Conservation (phyloP, 805 yeast species). For the Danielia oregonensis region DNA sequence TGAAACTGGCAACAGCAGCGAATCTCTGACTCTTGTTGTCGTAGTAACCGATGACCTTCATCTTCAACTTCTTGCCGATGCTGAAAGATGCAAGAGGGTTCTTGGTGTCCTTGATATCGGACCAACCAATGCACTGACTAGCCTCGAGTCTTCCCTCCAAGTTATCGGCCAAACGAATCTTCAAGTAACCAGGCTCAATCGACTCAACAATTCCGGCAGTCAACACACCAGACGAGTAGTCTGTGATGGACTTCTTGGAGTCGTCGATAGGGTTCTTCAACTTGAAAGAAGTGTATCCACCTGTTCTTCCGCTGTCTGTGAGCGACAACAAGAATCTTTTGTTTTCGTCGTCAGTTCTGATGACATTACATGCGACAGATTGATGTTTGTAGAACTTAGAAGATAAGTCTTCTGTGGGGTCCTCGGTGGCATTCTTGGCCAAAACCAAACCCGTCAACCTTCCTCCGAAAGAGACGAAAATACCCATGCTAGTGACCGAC, state of each 20-base stretch:
- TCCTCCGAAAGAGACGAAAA: constrained; percentile 79
- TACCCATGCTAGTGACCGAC: constrained; percentile 73
- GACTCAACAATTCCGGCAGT: constrained; percentile 60
- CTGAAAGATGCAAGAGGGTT: constrained; percentile 59
- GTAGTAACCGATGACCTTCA: constrained; percentile 71
- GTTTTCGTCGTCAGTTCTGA: constrained; percentile 64
- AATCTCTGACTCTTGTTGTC: constrained; percentile 67
- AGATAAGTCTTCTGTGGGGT: constrained; percentile 47
- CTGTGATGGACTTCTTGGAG: constrained; percentile 44
- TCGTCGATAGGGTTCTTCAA: constrained; percentile 58
- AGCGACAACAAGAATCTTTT: constrained; percentile 69
- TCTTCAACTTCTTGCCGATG: constrained; percentile 55
- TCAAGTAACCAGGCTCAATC: constrained; percentile 69
- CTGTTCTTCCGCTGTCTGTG: constrained; percentile 27
- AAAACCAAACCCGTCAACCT: constrained; percentile 79
- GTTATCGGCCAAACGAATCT: constrained; percentile 72
- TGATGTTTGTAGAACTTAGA: constrained; percentile 60
- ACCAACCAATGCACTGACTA: constrained; percentile 59
- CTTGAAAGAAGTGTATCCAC: constrained; percentile 6
- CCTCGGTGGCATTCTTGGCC: constrained; percentile 63
- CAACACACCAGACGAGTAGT: constrained; percentile 55
- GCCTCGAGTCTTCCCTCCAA: constrained; percentile 77
- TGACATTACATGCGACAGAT: constrained; percentile 65
- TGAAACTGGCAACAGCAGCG: constrained; percentile 48
- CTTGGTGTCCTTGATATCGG: constrained; percentile 53